phyloP scores from a whole-genome alignment of 495 filamentous ascomycete genomes.

The Penicillium macrosclerotiorum region DNA sequence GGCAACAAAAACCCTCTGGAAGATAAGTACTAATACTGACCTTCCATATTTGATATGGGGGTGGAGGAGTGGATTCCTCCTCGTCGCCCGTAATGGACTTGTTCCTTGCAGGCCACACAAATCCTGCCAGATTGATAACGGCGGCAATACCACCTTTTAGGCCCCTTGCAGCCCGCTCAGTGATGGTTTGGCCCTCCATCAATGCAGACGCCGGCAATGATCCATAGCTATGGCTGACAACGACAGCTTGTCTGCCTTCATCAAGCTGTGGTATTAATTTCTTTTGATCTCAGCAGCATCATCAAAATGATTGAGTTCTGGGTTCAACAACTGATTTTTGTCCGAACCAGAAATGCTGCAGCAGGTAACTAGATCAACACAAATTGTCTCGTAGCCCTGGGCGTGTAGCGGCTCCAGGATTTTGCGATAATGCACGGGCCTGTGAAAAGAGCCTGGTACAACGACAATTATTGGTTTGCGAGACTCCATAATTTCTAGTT shows the following conservation, averaged over 20 bases:
- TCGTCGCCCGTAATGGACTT: conserved; percentile 11
- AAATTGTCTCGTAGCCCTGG: conserved; percentile 12
- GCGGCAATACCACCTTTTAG: conserved; percentile 10
- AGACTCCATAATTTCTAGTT: background rate
- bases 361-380: conserved; percentile 4
- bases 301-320: conserved; percentile 6
- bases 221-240: conserved; percentile 17
- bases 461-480: conserved; percentile 15
- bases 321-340: conserved; percentile 5
- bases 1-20: too few species aligned
- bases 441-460: conserved; percentile 14
- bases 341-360: too few species aligned
- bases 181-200: conserved; percentile 6
- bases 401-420: conserved; percentile 4
- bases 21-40: background rate
- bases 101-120: conserved; percentile 8
- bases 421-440: conserved; percentile 15
- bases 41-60: conserved; percentile 11
- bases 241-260: conserved; percentile 9
- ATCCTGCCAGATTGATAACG: conserved; percentile 13
- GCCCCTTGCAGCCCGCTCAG: conserved; percentile 11
- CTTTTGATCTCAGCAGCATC: conserved; percentile 5
- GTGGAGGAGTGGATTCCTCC: background rate
- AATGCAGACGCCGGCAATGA: conserved; percentile 4
- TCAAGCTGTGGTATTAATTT: conserved; percentile 11